Evolutionary conservation across 2,329 filamentous ascomycete genomes (phyloP), one percentile per base, ranked within the genome.

Genomic region (Drechslerella coelobrocha): DNA sequence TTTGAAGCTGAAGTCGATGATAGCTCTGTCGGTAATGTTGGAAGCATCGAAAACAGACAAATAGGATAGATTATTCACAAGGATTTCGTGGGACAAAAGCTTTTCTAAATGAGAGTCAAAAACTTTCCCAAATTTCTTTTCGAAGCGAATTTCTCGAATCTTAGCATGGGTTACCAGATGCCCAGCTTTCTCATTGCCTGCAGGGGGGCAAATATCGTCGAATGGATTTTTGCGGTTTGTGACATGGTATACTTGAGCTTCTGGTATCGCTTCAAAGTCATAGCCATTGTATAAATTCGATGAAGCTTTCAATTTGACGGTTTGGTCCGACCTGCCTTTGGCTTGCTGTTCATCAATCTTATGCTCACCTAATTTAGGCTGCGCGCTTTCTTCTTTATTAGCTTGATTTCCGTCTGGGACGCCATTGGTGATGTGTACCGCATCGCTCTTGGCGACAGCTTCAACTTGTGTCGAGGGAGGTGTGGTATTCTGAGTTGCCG

Each of bases 61-160:
- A 17, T 45, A 57, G n/a, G 53, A 47, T 7, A 53, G 14, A 9
- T 26, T 59, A 12, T 52, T 23, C 0, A 47, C 24, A 12, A 66
- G 47, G 10, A 34, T 31, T 0, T 43, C 34, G 8, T 37, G 31
- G 19, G 31, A 41, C 9, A 41, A 17, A 10, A 59, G 12, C 12
- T 37, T 43, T 19, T 52, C 24, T 10, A 66, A 19, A 21, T 59
- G 45, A 8, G 10, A 17, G 26, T 59, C 37, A 3, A 10, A 19
- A 14, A 59, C 61, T 3, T 54, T 53, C 3, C 61, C 61, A 24
- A 53, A 66, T 12, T 7, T 9, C 21, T 57, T 37, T 23, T 59
- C 47, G 37, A 66, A 66, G 17, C 61, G 37, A 9, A 66, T 7
- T 17, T 66, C 61, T 14, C 48, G 59, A 17, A 61, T 29, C 7